These are phyloP conservation scores for Lactifluus piperatus DNA, from an alignment of 768 basidiomycete genomes.

Conservation along the genomic window DNA sequence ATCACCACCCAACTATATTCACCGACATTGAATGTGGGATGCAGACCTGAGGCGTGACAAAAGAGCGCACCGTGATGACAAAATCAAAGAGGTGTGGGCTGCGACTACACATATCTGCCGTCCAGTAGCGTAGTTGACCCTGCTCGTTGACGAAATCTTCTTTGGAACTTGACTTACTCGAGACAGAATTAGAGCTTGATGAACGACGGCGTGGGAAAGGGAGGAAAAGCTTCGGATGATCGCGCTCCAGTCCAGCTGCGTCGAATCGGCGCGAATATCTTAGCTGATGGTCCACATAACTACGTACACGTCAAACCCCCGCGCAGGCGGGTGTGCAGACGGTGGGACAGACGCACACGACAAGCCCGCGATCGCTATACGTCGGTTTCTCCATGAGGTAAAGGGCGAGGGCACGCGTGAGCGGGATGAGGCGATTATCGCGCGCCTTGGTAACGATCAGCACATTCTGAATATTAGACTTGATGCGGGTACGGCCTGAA, in stretches of 20 bases:
- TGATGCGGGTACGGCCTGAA: constrained; percentile 84
- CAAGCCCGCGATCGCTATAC: constrained; percentile 64
- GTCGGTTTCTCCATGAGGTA: constrained; percentile 90
- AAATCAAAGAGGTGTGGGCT: constrained; percentile 95
- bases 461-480: constrained; percentile 84
- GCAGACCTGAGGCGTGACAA: neutral
- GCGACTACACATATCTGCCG: constrained; percentile 86
- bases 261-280: constrained; percentile 88
- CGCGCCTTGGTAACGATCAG: constrained; percentile 96
- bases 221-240: constrained; percentile 81
- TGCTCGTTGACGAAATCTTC: constrained; percentile 47
- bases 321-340: constrained; percentile 15
- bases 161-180: constrained; percentile 41
- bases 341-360: constrained; percentile 51
- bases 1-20: constrained; percentile 83
- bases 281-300: constrained; percentile 93
- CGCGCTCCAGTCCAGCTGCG: constrained; percentile 75
- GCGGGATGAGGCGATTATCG: constrained; percentile 91
- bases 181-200: constrained; percentile 55
- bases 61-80: constrained; percentile 76
- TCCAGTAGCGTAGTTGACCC: constrained; percentile 97
- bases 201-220: constrained; percentile 70
- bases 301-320: constrained; percentile 26
- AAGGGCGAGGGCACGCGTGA: constrained; percentile 88
- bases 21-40: neutral